Conservation (phyloP, 164 flowering plant species). For the Cinnamomum micranthum region DNA sequence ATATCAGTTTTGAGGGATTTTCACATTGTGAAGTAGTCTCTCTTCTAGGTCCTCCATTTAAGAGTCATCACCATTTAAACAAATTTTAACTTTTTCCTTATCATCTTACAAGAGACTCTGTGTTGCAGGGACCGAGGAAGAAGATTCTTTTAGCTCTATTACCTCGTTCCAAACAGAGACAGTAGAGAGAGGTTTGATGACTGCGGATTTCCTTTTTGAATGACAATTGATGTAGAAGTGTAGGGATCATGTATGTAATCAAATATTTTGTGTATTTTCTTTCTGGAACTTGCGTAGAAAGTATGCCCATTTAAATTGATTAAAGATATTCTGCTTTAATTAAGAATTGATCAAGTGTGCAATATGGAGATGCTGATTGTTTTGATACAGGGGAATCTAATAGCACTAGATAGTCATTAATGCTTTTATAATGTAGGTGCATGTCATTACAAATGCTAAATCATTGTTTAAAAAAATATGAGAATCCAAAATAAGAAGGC, state of each 20-base stretch:
- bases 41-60: too few species aligned
- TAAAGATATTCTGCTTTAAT: background rate
- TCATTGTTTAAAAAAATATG: background rate
- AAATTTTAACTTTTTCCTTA: too few species aligned
- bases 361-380: background rate
- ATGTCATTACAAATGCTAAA: too few species aligned
- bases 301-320: background rate
- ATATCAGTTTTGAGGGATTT: too few species aligned
- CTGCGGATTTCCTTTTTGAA: background rate
- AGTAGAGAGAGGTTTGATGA: background rate
- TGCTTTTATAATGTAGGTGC: background rate
- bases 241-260: background rate
- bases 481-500: conserved; percentile 18
- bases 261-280: background rate
- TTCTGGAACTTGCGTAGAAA: background rate
- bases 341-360: background rate
- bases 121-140: conserved; percentile 16
- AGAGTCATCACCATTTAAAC: too few species aligned
- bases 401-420: background rate
- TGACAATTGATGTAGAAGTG: background rate
- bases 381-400: background rate
- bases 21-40: too few species aligned
- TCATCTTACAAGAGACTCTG: background rate
- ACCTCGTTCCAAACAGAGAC: conserved; percentile 12
- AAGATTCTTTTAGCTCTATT: conserved; percentile 15